phyloP scores from a whole-genome alignment of 2,329 filamentous ascomycete species.

The Fusarium sp. region DNA sequence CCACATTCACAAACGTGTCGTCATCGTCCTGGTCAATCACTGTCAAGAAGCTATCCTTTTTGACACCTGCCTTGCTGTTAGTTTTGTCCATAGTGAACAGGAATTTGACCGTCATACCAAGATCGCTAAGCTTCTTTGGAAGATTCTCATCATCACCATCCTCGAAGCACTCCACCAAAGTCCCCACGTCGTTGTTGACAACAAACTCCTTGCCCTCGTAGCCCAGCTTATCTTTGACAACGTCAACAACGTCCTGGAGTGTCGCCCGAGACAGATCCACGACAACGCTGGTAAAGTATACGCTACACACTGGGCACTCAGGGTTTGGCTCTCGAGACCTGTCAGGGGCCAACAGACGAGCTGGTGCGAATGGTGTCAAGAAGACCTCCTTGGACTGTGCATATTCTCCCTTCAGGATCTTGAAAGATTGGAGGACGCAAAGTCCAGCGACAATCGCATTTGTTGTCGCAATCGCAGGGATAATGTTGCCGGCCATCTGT shows the following conservation, averaged over 20 bases:
- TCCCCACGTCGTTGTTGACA: slow-evolving; percentile 77
- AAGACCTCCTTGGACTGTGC: slow-evolving; percentile 85
- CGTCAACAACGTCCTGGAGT: slow-evolving; percentile 82
- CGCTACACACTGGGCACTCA: slow-evolving; percentile 85
- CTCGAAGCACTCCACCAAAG: slow-evolving; percentile 71
- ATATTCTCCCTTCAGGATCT: slow-evolving; percentile 82
- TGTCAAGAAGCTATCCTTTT: slow-evolving; percentile 80
- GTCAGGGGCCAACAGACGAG: slow-evolving; percentile 70
- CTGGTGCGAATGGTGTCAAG: slow-evolving; percentile 74
- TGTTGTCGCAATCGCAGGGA: slow-evolving; percentile 96
- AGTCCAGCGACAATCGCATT: slow-evolving; percentile 96
- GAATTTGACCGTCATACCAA: slow-evolving; percentile 65
- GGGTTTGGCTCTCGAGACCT: slow-evolving; percentile 76
- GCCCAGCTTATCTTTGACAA: slow-evolving; percentile 77
- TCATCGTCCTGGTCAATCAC: slow-evolving; percentile 86
- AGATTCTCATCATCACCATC: slow-evolving; percentile 92
- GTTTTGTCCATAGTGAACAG: slow-evolving; percentile 1
- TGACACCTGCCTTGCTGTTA: slow-evolving; percentile 65
- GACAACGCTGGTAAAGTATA: slow-evolving; percentile 74
- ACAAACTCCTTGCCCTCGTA: slow-evolving; percentile 85
- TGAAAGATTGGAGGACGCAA: slow-evolving; percentile 92
- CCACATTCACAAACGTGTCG: slow-evolving; percentile 81
- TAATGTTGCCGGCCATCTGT: slow-evolving; percentile 99
- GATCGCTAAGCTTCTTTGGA: slow-evolving; percentile 79
- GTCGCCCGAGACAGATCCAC: slow-evolving; percentile 80